Base-by-base conservation (phyloP, 1,284 basidiomycete species). In the Pseudozyma thailandica region DNA sequence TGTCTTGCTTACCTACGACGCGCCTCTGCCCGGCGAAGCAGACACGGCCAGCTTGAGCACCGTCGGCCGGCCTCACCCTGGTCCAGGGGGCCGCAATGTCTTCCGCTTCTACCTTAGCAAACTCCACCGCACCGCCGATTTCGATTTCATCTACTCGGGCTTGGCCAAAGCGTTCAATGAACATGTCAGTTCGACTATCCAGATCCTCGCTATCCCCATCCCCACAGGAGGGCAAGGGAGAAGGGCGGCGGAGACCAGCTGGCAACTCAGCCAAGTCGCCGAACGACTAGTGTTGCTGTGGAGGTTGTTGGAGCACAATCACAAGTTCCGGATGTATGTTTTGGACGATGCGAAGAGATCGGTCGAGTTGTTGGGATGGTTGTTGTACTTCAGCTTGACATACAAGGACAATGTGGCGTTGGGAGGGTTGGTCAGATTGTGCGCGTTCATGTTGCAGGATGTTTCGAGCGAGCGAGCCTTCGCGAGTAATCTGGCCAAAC, bases 361-460 rank as follows among this genome's bases (percentile, higher is more conserved):
- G 12, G 68, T 71, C 4, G 51, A 68, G 42, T 59, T 71, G 41
- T 18, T 79, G 26, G 21, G 46, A 10, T 53, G 59, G 25, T 54
- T 75, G 38, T 70, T 77, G 28, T 59, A 49, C 50, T 74, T 80
- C 31, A 48, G 76, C 4, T 60, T 82, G 4, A 52, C 62, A 9
- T 65, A 81, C 30, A 69, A 50, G 64, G 39, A 44, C 52, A 37
- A 63, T 46, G 15, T 77, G 90, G 92, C 94, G 56, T 90, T 94
- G 85, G 91, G 96, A 75, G 94, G 93, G 0, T 85, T 97, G 25
- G 92, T 94, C 74, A 88, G 94, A 44, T 89, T 92, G 4, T 86
- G 95, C 28, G 92, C 92, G 3, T 97, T 96, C 83, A 90, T 97
- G 60, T 85, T 98, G 5, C 95, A 98, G 80, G 91, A 92, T 5